phyloP scores from a whole-genome alignment of 495 filamentous ascomycete genomes.

The Rusavskia elegans region DNA sequence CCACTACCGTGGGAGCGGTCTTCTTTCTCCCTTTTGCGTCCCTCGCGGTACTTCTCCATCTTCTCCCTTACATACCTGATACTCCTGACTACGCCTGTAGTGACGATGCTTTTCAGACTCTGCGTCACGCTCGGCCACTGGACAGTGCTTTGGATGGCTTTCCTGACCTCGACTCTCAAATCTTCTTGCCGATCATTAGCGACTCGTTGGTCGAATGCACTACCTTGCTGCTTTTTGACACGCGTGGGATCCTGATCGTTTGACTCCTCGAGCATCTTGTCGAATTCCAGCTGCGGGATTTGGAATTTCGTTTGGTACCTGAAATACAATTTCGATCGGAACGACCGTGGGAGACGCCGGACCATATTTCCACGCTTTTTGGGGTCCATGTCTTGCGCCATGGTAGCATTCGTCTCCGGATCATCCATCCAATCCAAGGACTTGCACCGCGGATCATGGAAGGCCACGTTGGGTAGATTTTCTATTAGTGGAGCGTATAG shows the following conservation, averaged over 20 bases:
- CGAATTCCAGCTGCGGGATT: slow-evolving; percentile 70
- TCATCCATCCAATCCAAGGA: slow-evolving; percentile 50
- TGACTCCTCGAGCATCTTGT: slow-evolving; percentile 63
- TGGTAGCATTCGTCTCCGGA: slow-evolving; percentile 36
- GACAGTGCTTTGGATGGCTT: slow-evolving; percentile 71
- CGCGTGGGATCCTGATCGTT: slow-evolving; percentile 51
- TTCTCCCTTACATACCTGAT: slow-evolving; percentile 75
- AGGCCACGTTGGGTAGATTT: slow-evolving; percentile 73
- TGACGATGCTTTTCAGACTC: slow-evolving; percentile 64
- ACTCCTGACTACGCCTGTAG: slow-evolving; percentile 50
- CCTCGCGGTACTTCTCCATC: slow-evolving; percentile 48
- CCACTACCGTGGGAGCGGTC: neutral
- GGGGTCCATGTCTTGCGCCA: slow-evolving; percentile 85
- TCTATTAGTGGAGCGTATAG: slow-evolving; percentile 81
- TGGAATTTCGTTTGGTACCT: slow-evolving; percentile 79
- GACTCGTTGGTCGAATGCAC: slow-evolving; percentile 72
- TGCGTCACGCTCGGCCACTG: slow-evolving; percentile 80
- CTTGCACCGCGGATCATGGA: slow-evolving; percentile 51
- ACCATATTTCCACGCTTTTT: slow-evolving; percentile 89
- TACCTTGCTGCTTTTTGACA: slow-evolving; percentile 59
- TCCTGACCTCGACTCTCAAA: slow-evolving; percentile 48
- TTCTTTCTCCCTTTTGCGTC: slow-evolving; percentile 8
- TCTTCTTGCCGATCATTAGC: slow-evolving; percentile 47
- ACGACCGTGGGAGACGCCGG: slow-evolving; percentile 70
- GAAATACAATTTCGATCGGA: slow-evolving; percentile 82